Evolutionary conservation across 345 rosid species (phyloP).

Genomic region (Excoecaria agallocha): DNA sequence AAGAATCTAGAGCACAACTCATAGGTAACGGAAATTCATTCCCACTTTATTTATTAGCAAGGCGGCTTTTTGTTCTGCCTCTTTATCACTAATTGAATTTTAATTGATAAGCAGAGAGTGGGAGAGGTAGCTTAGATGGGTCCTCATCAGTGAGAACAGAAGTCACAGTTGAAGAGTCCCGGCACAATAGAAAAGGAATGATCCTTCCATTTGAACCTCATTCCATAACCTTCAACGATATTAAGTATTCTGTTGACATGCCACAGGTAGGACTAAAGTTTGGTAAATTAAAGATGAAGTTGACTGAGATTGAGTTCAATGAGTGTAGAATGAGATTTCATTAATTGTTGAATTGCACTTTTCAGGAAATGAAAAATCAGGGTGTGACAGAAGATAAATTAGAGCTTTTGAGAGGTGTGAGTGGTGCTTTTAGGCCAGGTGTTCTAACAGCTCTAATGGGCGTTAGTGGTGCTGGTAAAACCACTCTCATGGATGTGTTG

Average conservation of each 20-base stretch:
- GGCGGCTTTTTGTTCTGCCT: background rate
- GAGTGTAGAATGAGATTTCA: background rate
- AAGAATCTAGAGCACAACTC: background rate
- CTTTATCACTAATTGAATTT: background rate
- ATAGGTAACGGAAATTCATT: background rate
- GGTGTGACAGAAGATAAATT: conserved; percentile 55
- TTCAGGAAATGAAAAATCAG: conserved; percentile 54
- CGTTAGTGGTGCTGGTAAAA: conserved; percentile 79
- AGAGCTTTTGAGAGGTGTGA: conserved; percentile 65
- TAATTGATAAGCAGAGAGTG: background rate
- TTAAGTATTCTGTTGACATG: conserved; percentile 70
- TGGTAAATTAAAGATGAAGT: background rate
- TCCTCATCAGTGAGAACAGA: background rate
- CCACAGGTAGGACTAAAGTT: conserved; percentile 50
- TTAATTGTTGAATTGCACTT: conserved; percentile 1
- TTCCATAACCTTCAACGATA: conserved; percentile 52
- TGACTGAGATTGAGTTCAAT: background rate
- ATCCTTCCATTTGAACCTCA: conserved; percentile 72
- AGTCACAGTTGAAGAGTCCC: background rate
- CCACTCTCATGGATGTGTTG: conserved; percentile 81
- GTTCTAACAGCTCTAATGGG: conserved; percentile 84
- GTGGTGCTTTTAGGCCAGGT: conserved; percentile 82
- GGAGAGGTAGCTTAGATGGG: background rate
- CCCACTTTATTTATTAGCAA: background rate
- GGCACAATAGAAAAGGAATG: conserved; percentile 48